Conservation (phyloP, 2,329 filamentous ascomycete genomes). For the Colletotrichum eleusines region DNA sequence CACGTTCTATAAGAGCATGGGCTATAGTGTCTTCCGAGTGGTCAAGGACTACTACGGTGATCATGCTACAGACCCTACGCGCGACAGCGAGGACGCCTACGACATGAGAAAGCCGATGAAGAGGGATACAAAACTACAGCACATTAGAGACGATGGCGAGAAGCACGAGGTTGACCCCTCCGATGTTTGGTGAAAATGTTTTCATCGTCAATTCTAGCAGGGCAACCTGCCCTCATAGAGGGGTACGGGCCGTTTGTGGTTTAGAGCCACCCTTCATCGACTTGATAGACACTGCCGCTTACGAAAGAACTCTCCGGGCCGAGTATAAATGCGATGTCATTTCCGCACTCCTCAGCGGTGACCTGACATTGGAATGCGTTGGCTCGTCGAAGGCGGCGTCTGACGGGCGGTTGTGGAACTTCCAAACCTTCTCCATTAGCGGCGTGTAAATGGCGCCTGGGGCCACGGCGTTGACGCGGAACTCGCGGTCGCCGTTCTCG, state of each 20-base stretch:
- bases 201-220: slow-evolving; percentile 10
- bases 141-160: slow-evolving; percentile 86
- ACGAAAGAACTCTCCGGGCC: slow-evolving; percentile 61
- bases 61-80: slow-evolving; percentile 74
- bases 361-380: slow-evolving; percentile 57
- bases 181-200: slow-evolving; percentile 79
- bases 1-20: slow-evolving; percentile 88
- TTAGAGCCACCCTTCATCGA: slow-evolving; percentile 59
- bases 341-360: slow-evolving; percentile 61
- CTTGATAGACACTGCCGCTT: slow-evolving; percentile 59
- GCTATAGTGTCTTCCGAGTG: slow-evolving; percentile 89
- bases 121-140: slow-evolving; percentile 80
- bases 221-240: not conserved
- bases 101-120: slow-evolving; percentile 96
- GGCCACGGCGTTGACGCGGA: slow-evolving; percentile 61
- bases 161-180: slow-evolving; percentile 81
- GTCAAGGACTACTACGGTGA: slow-evolving; percentile 96
- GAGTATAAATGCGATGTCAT: slow-evolving; percentile 61
- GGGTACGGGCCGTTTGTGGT: slow-evolving; percentile 14
- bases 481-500: slow-evolving; percentile 57
- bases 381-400: slow-evolving; percentile 58
- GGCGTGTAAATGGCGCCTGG: slow-evolving; percentile 63
- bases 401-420: slow-evolving; percentile 48
- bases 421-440: slow-evolving; percentile 59
- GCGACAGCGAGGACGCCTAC: slow-evolving; percentile 84